Evolutionary conservation across 2,329 filamentous ascomycete species (phyloP), one percentile per base, ranked within the genome.

Genomic region (Colletotrichum shisoi): DNA sequence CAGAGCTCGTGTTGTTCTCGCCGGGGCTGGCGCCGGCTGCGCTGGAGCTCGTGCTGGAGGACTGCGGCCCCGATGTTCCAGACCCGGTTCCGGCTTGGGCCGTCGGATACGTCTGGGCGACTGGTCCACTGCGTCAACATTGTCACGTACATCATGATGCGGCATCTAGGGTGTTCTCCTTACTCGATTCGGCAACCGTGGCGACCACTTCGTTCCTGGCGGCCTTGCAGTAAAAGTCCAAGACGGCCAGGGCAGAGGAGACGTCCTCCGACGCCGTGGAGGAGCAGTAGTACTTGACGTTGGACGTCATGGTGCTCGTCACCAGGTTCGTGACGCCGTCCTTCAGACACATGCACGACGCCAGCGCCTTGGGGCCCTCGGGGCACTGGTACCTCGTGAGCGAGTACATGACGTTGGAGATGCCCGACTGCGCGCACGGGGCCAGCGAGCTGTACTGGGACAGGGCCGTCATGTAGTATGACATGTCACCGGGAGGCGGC

Each of bases 391-490:
- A 73, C 13, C 72, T 71, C 0, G 77, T 77, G 75, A 80, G 76
- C 5, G 19, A 62, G 37, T 78, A 73, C 3, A 85, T 72, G 4
- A 75, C 81, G 49, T 77, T 75, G 3, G 80, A 79, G 19, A 87
- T 68, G 0, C 77, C 84, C 0, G 71, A 74, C 62, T 80, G 76
- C 1, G 82, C 84, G 61, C 84, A 86, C 0, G 74, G 71, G 0
- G 77, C 78, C 0, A 87, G 75, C 0, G 79, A 76, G 48, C 76
- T 79, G 67, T 76, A 87, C 63, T 82, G 74, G 0, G 81, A 76
- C 34, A 87, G 73, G 13, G 80, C 84, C 1, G 83, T 85, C 63
- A 87, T 82, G 65, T 85, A 83, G 71, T 86, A 87, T 0, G 82
- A 79, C 80, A 87, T 84, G 67, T 85, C 79, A 49, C 85, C 84